phyloP scores from a whole-genome alignment of 805 yeast genomes.

The Lachancea dasiensis region DNA sequence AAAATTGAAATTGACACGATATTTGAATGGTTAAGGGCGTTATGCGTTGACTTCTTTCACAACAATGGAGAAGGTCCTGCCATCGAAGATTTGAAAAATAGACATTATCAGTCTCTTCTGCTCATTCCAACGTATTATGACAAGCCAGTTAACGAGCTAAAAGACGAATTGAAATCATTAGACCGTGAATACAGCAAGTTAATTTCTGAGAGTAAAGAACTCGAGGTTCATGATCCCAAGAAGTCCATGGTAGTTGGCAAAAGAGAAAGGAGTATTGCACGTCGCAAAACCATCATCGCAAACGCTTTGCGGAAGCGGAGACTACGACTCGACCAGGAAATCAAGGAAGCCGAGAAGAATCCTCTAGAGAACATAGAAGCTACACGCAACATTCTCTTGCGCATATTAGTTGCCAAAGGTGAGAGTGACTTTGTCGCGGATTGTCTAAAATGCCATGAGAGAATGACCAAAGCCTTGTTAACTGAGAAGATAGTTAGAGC shows the following conservation, averaged over 20 bases:
- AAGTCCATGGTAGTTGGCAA: slow-evolving; percentile 7
- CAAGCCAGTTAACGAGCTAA: slow-evolving; percentile 40
- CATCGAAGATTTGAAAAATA: slow-evolving; percentile 52
- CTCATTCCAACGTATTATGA: slow-evolving; percentile 64
- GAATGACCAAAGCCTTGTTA: slow-evolving; percentile 32
- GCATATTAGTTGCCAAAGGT: slow-evolving; percentile 64
- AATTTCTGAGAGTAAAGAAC: slow-evolving; percentile 43
- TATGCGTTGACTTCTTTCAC: slow-evolving; percentile 71
- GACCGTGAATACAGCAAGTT: slow-evolving; percentile 48
- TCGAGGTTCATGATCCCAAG: slow-evolving; percentile 12
- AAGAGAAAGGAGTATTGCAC: slow-evolving; percentile 46
- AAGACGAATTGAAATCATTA: slow-evolving; percentile 52
- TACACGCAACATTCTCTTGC: slow-evolving; percentile 63
- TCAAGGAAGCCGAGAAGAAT: slow-evolving; percentile 40
- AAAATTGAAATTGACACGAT: slow-evolving; percentile 59
- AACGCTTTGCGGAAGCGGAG: slow-evolving; percentile 56
- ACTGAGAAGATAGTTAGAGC: slow-evolving; percentile 28
- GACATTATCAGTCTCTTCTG: slow-evolving; percentile 57
- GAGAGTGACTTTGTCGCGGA: slow-evolving; percentile 52
- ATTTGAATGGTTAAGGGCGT: slow-evolving; percentile 59
- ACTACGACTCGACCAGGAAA: slow-evolving; percentile 42
- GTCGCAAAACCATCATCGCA: slow-evolving; percentile 64
- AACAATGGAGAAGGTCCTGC: slow-evolving; percentile 80
- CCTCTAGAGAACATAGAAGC: slow-evolving; percentile 35
- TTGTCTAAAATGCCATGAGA: slow-evolving; percentile 57